phyloP scores from a whole-genome alignment of 805 yeast genomes.

The Crinitomyces ghanaensis region DNA sequence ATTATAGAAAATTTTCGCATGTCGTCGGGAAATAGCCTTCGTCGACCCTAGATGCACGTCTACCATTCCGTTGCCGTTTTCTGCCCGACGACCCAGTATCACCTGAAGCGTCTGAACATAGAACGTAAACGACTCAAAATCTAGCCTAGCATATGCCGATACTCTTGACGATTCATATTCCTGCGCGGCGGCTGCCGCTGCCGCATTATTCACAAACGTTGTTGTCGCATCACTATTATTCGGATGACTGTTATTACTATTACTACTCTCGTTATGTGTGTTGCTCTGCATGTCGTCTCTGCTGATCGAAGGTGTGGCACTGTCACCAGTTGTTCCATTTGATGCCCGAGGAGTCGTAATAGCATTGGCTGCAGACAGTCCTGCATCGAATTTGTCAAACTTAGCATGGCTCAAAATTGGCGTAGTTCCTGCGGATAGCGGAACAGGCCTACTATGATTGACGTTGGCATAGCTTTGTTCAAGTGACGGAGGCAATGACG shows the following conservation, averaged over 20 bases:
- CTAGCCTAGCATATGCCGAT: constrained; percentile 44
- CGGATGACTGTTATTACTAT: too few species aligned
- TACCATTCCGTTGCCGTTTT: constrained; percentile 40
- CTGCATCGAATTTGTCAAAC: not conserved
- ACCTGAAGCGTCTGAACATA: constrained; percentile 95
- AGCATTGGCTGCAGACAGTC: constrained; percentile 5
- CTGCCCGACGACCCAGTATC: constrained; percentile 80
- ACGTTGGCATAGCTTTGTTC: not conserved
- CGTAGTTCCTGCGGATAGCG: constrained; percentile 16
- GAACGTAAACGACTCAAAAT: constrained; percentile 86
- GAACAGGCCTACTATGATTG: not conserved
- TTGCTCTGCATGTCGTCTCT: not conserved
- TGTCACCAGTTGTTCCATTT: constrained; percentile 1
- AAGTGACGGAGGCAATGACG: constrained; percentile 2
- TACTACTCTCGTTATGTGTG: not conserved
- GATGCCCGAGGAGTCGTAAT: constrained; percentile 4
- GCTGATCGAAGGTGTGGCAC: not conserved
- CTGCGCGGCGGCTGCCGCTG: constrained; percentile 4
- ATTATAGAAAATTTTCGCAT: constrained; percentile 92
- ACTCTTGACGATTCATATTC: constrained; percentile 22
- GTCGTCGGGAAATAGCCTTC: constrained; percentile 86
- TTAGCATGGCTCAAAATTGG: constrained; percentile 5
- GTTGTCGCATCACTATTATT: too few species aligned
- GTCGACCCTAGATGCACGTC: constrained; percentile 90
- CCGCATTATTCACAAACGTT: too few species aligned